Evolutionary conservation across 1,284 basidiomycete genomes (phyloP).

Genomic region (Cryptococcus deneoformans): DNA sequence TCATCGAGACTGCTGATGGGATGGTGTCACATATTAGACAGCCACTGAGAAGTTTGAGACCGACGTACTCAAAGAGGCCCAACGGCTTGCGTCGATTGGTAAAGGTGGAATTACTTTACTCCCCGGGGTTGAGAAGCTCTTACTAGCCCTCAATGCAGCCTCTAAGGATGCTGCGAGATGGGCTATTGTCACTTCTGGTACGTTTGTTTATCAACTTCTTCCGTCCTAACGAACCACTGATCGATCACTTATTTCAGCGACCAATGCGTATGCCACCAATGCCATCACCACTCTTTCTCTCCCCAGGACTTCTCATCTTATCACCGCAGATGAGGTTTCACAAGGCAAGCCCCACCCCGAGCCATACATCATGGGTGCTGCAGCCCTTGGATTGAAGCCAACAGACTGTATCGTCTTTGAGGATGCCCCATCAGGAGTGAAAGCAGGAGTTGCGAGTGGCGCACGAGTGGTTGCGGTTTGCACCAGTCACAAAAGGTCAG

Average conservation of each 20-base stretch:
- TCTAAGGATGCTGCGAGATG: constrained; percentile 55
- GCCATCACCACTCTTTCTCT: constrained; percentile 62
- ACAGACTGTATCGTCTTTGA: constrained; percentile 64
- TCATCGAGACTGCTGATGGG: neutral
- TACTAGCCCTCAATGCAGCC: constrained; percentile 11
- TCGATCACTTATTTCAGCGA: constrained; percentile 51
- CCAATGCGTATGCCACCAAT: constrained; percentile 61
- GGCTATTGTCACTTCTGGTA: constrained; percentile 69
- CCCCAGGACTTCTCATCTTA: constrained; percentile 58
- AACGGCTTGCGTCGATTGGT: constrained; percentile 33
- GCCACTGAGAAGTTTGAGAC: constrained; percentile 41
- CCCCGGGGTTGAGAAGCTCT: constrained; percentile 37
- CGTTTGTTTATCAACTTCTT: neutral
- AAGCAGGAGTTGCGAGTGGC: constrained; percentile 67
- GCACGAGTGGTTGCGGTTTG: constrained; percentile 70
- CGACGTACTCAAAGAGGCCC: constrained; percentile 41
- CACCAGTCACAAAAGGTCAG: constrained; percentile 64
- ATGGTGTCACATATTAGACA: constrained; percentile 1
- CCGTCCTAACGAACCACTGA: too few relatives aligned
- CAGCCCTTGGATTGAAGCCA: constrained; percentile 26
- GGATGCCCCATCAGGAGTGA: constrained; percentile 75
- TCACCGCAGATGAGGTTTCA: constrained; percentile 71
- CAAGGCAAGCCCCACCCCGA: constrained; percentile 77
- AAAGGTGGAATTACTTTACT: constrained; percentile 40
- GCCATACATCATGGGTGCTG: constrained; percentile 59